Percentiles rank a stretch among this genome's conserved stretches.
Evolutionary conservation across 2,329 filamentous ascomycete species (phyloP).

Genomic region (Alternaria consortialis): DNA sequence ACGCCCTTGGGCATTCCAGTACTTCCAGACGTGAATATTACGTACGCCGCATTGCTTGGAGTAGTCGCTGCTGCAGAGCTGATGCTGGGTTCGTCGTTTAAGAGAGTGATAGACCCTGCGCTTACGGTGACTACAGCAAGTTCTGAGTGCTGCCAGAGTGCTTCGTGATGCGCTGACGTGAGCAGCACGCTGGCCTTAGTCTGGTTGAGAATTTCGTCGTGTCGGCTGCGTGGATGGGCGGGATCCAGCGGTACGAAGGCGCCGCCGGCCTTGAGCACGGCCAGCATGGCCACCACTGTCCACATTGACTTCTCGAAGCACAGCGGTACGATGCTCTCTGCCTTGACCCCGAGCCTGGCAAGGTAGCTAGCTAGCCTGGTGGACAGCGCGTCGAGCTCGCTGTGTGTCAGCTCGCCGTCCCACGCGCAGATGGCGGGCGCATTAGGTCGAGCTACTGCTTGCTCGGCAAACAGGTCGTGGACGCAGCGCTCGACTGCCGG

Average conservation of each 20-base stretch:
- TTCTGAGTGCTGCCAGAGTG: too few species aligned
- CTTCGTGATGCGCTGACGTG: too few species aligned
- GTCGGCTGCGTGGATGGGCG: conserved; percentile 15
- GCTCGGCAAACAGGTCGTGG: too few species aligned
- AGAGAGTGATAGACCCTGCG: too few species aligned
- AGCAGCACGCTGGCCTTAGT: too few species aligned
- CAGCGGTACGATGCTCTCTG: conserved; percentile 14
- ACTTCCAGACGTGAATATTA: conserved; percentile 81
- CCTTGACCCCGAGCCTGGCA: conserved; percentile 7
- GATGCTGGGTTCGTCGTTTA: too few species aligned
- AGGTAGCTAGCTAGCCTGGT: conserved; percentile 16
- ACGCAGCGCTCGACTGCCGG: too few species aligned
- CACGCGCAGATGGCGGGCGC: conserved; percentile 6
- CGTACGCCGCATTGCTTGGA: background rate
- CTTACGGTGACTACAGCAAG: too few species aligned
- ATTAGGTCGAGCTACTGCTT: too few species aligned
- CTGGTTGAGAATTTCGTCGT: conserved; percentile 13
- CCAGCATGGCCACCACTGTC: conserved; percentile 50
- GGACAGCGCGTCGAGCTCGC: conserved; percentile 17
- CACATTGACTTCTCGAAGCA: conserved; percentile 28
- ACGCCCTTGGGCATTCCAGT: conserved; percentile 78
- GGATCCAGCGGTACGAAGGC: conserved; percentile 47
- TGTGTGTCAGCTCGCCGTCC: conserved; percentile 25
- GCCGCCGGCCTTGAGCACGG: conserved; percentile 53
- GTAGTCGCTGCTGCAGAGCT: too few species aligned